Conservation (phyloP, 2,329 filamentous ascomycete genomes). For the Xylaria sp. region DNA sequence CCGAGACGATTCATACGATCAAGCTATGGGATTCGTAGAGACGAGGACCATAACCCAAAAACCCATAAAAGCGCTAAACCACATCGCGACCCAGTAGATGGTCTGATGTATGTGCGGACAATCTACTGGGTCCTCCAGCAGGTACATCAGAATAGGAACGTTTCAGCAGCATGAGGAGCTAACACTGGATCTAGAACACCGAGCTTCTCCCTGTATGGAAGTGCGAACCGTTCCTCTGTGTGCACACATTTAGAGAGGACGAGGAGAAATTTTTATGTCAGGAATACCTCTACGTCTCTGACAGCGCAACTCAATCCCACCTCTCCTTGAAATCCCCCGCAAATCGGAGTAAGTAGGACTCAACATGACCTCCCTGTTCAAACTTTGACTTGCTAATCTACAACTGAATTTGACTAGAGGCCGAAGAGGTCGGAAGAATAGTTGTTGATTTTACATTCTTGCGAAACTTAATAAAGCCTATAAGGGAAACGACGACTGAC, state of each 20-base stretch:
- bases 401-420: background rate
- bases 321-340: background rate
- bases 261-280: background rate
- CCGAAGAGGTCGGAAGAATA: background rate
- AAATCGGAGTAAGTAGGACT: background rate
- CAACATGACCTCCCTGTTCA: no score
- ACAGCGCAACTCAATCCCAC: background rate
- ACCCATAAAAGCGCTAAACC: background rate
- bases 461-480: background rate
- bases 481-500: background rate
- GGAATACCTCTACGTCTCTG: slow-evolving; percentile 2
- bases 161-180: background rate
- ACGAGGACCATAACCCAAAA: background rate
- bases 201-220: background rate
- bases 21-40: background rate
- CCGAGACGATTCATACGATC: background rate
- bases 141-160: background rate
- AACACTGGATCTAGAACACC: background rate
- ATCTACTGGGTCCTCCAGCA: background rate
- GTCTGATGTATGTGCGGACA: background rate
- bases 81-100: background rate
- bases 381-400: background rate
- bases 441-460: background rate
- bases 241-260: background rate
- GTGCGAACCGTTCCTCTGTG: background rate